Base-by-base conservation (phyloP, 179 eudicot species). In the Monotropa hypopitys region DNA sequence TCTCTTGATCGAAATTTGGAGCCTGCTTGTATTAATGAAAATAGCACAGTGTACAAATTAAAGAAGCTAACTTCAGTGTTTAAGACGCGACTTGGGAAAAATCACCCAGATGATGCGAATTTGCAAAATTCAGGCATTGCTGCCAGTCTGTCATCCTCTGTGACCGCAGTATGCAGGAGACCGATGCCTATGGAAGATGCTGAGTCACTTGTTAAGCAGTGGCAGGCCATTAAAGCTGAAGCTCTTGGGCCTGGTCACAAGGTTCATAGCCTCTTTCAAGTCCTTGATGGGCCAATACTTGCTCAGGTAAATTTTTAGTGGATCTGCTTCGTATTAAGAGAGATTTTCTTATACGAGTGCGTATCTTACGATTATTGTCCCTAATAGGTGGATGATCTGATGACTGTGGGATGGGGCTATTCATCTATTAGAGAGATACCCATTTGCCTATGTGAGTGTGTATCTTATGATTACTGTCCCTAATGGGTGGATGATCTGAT, bases 221-320 rank as follows among this genome's bases (percentile, higher is more conserved):
- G 99, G 99, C 99, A 96, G 88, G 73, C 74, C 54, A 85, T 87
- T 71, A 96, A 96, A 86, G 98, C 99, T 38, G 98, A 90, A 83
- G 99, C 96, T 73, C 98, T 96, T 79, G 99, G 99, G 71, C 91
- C 97, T 81, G 83, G 85, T 72, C 90, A 93, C 87, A 84, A 86
- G 82, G 79, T 85, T 72, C 77, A 82, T 70, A 79, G 86, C 78
- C 96, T 96, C 63, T 83, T 76, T 81, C 94, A 93, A 81, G 83
- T 96, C 76, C 97, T 96, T 76, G 99, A 93, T 18, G 98, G 89
- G 77, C 83, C 89, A 72, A 90, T 96, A 98, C 94, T 96, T 83
- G 88, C 61, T 82, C 96, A 96, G 99, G 99, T 96, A 87, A 70
- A 75, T 20, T 75, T 20, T 12, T 4, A 18, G 50, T 74, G 67